Evolutionary conservation across 2,329 filamentous ascomycete genomes (phyloP), one percentile per base, ranked within the genome.

Genomic region (Diaporthe sp.): DNA sequence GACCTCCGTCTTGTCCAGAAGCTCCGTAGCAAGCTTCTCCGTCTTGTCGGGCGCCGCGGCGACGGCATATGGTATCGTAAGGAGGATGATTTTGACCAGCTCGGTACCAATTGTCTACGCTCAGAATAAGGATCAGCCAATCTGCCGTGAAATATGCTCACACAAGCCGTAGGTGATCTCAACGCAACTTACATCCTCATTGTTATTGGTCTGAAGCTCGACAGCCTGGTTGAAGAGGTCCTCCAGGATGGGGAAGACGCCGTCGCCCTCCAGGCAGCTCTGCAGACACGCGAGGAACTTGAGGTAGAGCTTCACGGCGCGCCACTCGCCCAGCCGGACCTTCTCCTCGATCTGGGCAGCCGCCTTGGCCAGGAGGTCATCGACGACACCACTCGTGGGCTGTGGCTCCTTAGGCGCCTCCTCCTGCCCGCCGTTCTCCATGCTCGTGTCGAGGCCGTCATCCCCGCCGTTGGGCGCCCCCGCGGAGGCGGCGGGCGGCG

Each of bases 1-100:
- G 78, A 98, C 95, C 74, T 97, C 96, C 2, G 97, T 98, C 87
- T 97, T 98, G 78, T 97, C 94, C 82, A 99, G 92, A 72, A 98
- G 88, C 62, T 94, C 92, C 1, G 90, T 89, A 3, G 95, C 95
- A 46, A 70, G 61, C 81, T 94, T 94, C 78, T 94, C 89, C 79
- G 93, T 91, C 81, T 94, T 92, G 68, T 92, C 91, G 4, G 94
- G 93, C 0, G 93, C 91, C 3, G 94, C 92, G 13, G 93, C 91
- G 89, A 98, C 92, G 73, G 95, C 89, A 83, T 98, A 99, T 0
- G 97, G 96, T 75, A 99, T 94, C 0, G 96, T 98, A 67, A 98
- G 91, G 60, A 98, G 91, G 78, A 99, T 98, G 80, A 98, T 96
- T 85, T 98, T 98, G 83, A 98, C 95, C 46, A 99, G 90, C 86